A percentile compares a stretch with the other conserved stretches of the same genome.
Conservation (phyloP, 192 early-diverging fungal species). For the Thamnidium elegans region DNA sequence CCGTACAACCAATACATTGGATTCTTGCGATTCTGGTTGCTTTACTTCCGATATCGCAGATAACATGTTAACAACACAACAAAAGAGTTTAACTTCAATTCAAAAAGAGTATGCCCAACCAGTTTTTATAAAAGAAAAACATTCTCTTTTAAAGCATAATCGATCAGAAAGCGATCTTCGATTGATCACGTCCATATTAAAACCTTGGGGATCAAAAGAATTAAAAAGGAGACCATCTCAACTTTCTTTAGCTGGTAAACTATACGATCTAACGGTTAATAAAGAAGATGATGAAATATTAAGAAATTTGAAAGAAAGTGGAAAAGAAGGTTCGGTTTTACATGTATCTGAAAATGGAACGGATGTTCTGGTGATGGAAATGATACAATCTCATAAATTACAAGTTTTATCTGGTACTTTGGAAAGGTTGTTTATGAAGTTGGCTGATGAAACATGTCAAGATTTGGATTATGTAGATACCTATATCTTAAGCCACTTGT, state of each 20-base stretch:
- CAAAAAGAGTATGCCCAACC: conserved; percentile 26
- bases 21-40: conserved; percentile 3
- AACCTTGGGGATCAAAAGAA: conserved; percentile 3
- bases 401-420: conserved; percentile 60
- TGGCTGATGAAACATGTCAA: conserved; percentile 63
- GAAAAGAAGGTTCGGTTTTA: conserved; percentile 28
- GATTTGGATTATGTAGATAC: conserved; percentile 70
- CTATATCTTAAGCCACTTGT: conserved; percentile 57
- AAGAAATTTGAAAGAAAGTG: background rate
- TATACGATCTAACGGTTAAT: background rate
- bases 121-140: conserved; percentile 20
- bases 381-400: conserved; percentile 42
- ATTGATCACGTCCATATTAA: conserved; percentile 4
- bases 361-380: conserved; percentile 61
- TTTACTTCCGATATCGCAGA: background rate
- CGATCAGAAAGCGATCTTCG: conserved; percentile 27
- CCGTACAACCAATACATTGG: background rate
- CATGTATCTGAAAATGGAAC: conserved; percentile 52
- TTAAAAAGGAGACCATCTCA: background rate
- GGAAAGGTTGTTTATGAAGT: conserved; percentile 58
- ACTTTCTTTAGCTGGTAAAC: background rate
- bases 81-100: conserved; percentile 14
- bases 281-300: conserved; percentile 6
- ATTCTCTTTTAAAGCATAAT: conserved; percentile 21
- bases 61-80: background rate